Evolutionary conservation across 2,329 filamentous ascomycete genomes (phyloP).

Genomic region (Fusarium sulawesiense): DNA sequence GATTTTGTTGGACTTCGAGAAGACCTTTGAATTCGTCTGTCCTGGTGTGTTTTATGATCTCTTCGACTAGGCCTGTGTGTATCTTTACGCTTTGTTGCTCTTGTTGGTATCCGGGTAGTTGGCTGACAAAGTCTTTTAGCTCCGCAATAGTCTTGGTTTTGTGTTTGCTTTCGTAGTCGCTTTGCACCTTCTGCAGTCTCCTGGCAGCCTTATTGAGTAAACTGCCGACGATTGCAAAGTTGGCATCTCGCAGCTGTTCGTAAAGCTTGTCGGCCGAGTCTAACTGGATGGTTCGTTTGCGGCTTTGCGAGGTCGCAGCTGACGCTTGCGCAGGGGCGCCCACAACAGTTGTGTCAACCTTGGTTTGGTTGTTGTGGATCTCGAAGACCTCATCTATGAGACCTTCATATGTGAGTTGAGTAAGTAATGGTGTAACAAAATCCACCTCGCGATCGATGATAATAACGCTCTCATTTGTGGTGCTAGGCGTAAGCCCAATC

Average conservation of each 20-base stretch:
- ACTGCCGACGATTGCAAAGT: conserved; percentile 93
- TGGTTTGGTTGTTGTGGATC: conserved; percentile 91
- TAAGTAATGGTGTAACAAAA: conserved; percentile 89
- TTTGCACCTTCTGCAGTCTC: conserved; percentile 82
- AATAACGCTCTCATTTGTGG: conserved; percentile 88
- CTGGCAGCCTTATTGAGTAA: conserved; percentile 91
- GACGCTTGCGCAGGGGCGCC: conserved; percentile 75
- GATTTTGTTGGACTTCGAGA: conserved; percentile 94
- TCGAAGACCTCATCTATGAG: conserved; percentile 93
- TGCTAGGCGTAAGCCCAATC: conserved; percentile 83
- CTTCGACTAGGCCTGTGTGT: conserved; percentile 91
- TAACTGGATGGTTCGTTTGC: conserved; percentile 88
- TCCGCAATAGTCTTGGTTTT: conserved; percentile 89
- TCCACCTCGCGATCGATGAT: conserved; percentile 97
- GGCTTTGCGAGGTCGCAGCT: conserved; percentile 67
- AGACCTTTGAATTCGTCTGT: conserved; percentile 89
- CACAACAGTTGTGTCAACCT: conserved; percentile 90
- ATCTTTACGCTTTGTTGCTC: conserved; percentile 94
- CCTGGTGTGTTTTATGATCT: conserved; percentile 92
- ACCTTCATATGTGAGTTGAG: conserved; percentile 96
- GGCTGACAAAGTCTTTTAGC: conserved; percentile 93
- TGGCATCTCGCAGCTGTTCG: conserved; percentile 86
- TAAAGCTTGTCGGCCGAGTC: conserved; percentile 92
- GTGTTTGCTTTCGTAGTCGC: conserved; percentile 91
- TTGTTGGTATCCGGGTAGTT: conserved; percentile 89